Base-by-base conservation (phyloP, 2,329 filamentous ascomycete genomes). In the Penicillium sp. region DNA sequence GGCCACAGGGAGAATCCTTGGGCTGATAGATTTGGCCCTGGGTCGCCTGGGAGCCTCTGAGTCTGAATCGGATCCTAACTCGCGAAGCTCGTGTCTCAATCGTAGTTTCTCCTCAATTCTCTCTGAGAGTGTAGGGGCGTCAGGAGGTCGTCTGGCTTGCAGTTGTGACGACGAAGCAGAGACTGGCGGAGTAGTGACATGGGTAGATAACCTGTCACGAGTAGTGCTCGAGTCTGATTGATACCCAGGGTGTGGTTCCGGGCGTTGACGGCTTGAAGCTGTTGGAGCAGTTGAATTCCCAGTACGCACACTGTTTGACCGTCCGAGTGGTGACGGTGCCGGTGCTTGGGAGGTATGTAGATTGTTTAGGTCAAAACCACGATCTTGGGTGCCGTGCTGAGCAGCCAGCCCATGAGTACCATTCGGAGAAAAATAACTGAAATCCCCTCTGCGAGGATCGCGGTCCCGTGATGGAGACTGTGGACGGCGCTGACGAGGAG, bases 61-160 rank as follows among this genome's bases (percentile, higher is more conserved):
- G 26, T 63, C 61, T 5, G 55, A 61, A 8, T 55, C 25, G 26
- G 53, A 50, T 7, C 53, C 59, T 27, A 58, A 49, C 8, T 67
- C 67, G 33, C 65, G 63, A 25, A 55, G 60, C 42, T 70, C 66
- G 31, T 69, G 69, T 44, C 69, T 66, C 29, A 59, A 60, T 25
- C 65, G 61, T 15, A 73, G 60, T 43, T 73, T 73, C 56, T 72
- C 69, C 43, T 73, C 70, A n/a, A 71, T 51, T 31, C 69, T 63
- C 49, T 72, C 69, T 6, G 70, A 69, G 43, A 73, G 57, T 15
- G 60, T 65, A 14, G 52, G 63, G 25, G 53, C 61, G 15, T 49
- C 56, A 25, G 47, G 55, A 40, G 55, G 26, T 27, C 55, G 60
- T n/a, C 35, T 50, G 35, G 18, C 33, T 18, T 51, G 15, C n/a